Evolutionary conservation across 345 rosid species (phyloP).

Genomic region (Passiflora organensis): DNA sequence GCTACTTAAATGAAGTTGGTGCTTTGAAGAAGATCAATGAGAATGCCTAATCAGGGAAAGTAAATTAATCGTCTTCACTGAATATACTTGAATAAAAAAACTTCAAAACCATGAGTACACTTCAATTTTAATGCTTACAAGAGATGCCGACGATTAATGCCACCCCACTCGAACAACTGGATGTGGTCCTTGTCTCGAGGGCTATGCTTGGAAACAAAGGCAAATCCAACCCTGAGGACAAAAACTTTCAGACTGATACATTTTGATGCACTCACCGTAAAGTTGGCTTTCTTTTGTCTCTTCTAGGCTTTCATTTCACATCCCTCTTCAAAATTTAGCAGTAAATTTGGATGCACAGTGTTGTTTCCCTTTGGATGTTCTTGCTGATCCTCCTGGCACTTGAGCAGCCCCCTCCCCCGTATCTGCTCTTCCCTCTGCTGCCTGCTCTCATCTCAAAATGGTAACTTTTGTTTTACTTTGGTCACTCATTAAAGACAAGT

Average conservation of each 20-base stretch:
- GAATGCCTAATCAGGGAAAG: neutral
- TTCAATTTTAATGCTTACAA: too few relatives aligned
- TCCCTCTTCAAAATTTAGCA: conserved; percentile 7
- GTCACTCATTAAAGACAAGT: neutral
- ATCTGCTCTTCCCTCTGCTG: too few relatives aligned
- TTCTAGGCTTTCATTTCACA: neutral
- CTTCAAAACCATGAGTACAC: too few relatives aligned
- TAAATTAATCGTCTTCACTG: too few relatives aligned
- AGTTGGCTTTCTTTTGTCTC: conserved; percentile 8
- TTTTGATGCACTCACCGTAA: conserved; percentile 2
- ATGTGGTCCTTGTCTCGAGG: conserved; percentile 36
- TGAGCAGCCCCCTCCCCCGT: too few relatives aligned
- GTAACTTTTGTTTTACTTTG: neutral
- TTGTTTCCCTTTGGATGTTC: conserved; percentile 7
- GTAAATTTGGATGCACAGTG: conserved; percentile 11
- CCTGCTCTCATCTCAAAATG: conserved; percentile 12
- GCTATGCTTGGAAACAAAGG: conserved; percentile 21
- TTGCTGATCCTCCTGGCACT: conserved; percentile 9
- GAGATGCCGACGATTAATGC: too few relatives aligned
- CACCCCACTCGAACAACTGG: neutral
- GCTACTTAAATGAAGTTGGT: conserved; percentile 6
- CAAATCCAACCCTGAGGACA: conserved; percentile 24
- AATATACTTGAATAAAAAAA: too few relatives aligned
- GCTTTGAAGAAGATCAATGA: conserved; percentile 9
- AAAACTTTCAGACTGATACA: conserved; percentile 12